Base-by-base conservation (phyloP, 1,284 basidiomycete genomes). In the Thelephora terrestris region DNA sequence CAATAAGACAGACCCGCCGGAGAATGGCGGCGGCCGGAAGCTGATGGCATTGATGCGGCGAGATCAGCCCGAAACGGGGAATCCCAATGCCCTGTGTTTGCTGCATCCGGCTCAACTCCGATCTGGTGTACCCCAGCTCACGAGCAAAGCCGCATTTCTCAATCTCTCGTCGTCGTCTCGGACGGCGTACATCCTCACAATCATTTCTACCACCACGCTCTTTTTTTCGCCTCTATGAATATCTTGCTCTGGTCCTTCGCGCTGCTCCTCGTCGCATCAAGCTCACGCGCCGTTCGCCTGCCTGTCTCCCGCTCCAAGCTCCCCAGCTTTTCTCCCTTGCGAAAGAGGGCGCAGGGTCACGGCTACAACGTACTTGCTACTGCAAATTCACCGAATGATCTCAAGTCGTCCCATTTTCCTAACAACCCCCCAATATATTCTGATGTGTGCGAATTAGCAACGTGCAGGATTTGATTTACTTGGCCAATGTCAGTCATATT, bases 391-490 rank as follows among this genome's bases (percentile, higher is more conserved):
- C 46, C 53, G 32, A 45, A 32, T 3, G 29, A 32, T 9, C 29
- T 32, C 29, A 14, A 10, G 29, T 32, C 29, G 29, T 6, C 14
- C 9, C 29, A 32, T 14, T 9, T 10, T 32, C 9, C 25, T 9
- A 9, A 9, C 29, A 32, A 7, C 29, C 9, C 9, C 29, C 20
- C 7, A 23, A 36, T n/a, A 23, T 18, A 43, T 42, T 44, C n/a
- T n/a, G n/a, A n/a, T n/a, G n/a, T n/a, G n/a, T 23, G 50, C 34
- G 10, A 35, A 29, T 34, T 50, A 86, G 85, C 57, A 78, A 82
- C 53, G 74, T 80, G 20, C 75, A 79, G 53, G 85, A 88, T 64
- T 60, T 89, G 61, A 71, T 89, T 51, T 89, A 89, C 58, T 73
- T 86, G 52, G 74, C 78, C 48, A 79, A 88, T 59, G 85, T 85